A percentile compares a stretch with the other conserved stretches of the same genome.
phyloP scores from a whole-genome alignment of 202 grass and related monocot genomes.

The Setaria italica region DNA sequence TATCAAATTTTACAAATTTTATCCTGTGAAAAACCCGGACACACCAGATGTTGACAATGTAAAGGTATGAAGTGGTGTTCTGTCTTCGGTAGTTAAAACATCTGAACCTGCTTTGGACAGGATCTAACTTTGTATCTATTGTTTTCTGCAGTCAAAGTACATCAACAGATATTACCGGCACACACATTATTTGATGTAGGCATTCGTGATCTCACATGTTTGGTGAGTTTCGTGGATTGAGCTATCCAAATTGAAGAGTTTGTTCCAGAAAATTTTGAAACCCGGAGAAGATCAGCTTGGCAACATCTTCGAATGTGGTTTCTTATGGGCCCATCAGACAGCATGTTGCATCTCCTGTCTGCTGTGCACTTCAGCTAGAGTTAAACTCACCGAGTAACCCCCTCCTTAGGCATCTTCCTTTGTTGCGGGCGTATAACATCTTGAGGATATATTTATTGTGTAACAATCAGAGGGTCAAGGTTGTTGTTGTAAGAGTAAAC shows the following conservation, averaged over 20 bases:
- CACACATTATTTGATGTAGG: conserved; percentile 72
- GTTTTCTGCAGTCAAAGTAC: conserved; percentile 58
- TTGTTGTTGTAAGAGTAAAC: background rate
- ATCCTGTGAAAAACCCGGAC: conserved; percentile 69
- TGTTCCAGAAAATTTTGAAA: conserved; percentile 35
- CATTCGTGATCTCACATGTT: conserved; percentile 1
- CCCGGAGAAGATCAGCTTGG: background rate
- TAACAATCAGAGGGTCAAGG: conserved; percentile 12
- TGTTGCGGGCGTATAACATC: conserved; percentile 34
- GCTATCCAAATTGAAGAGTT: conserved; percentile 32
- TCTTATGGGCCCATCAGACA: background rate
- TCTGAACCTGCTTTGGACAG: background rate
- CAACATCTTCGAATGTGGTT: background rate
- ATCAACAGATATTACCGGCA: conserved; percentile 91
- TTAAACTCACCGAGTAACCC: background rate
- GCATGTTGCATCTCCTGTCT: conserved; percentile 12
- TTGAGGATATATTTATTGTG: conserved; percentile 25
- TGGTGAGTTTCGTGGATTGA: background rate
- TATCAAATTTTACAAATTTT: conserved; percentile 92
- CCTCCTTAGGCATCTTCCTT: conserved; percentile 13
- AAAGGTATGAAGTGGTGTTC: conserved; percentile 50
- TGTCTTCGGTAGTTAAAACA: conserved; percentile 5
- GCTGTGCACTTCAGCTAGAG: background rate
- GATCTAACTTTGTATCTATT: conserved; percentile 28
- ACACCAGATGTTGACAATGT: conserved; percentile 58